Base-by-base conservation (phyloP, 805 yeast genomes). In the Ogataea neopini region DNA sequence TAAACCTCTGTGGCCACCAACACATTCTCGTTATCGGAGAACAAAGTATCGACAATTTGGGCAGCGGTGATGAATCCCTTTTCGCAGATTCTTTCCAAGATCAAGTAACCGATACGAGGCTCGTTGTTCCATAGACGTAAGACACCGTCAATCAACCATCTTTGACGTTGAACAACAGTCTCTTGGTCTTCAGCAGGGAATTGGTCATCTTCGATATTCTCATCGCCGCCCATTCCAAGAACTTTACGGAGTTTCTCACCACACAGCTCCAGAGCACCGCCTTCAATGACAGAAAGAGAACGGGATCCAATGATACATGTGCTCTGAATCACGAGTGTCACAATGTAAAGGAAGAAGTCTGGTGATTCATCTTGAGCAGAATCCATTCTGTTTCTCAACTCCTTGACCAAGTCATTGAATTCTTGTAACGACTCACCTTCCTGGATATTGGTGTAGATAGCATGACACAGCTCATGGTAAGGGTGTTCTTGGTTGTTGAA, bases 231-330 rank as follows among this genome's bases (percentile, higher is more conserved):
- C 19, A 59, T 39, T 7, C 67, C 66, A 3, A 66, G 39, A 14
- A 64, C 54, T 32, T 58, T 56, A 32, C 58, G 44, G 28, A 64
- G 43, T 44, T 63, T 67, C 2, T 51, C 58, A 9, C 62, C 61
- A 37, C 61, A 52, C n/a, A 67, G 50, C 43, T 65, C 67, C 17
- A 66, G 46, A 4, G 69, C 68, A 7, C 79, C 80, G 40, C 77
- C 79, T 50, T 78, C 79, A 32, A 84, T 83, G 58, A 86, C 90
- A 0, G 92, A 88, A 36, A 91, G 76, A 0, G 97, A 91, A 62
- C 97, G 78, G 40, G 89, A 84, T 11, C 98, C 97, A 48, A 89
- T 83, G 56, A 83, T 83, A 39, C 92, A 86, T 43, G 88, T 75
- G 0, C 85, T 74, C 59, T 88, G 92, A 58, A 84, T 75, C 11